Conservation (phyloP, 2,329 filamentous ascomycete species). For the Claviceps spartinae region DNA sequence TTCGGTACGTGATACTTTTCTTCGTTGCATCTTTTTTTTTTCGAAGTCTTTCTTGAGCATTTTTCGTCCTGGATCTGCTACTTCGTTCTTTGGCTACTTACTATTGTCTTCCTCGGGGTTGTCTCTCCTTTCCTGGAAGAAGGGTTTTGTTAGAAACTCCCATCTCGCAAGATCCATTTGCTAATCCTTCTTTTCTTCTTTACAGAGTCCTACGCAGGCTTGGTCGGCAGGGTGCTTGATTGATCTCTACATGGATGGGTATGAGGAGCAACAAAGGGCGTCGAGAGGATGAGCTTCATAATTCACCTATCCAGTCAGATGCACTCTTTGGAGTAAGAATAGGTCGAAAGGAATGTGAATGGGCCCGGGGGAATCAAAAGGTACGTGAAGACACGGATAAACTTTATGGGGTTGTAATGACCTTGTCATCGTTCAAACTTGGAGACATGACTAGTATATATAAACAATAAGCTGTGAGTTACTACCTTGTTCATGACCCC, state of each 20-base stretch:
- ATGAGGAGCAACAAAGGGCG: conserved; percentile 31
- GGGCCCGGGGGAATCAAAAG: no score
- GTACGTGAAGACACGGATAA: no score
- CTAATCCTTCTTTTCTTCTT: not conserved
- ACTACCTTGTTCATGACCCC: no score
- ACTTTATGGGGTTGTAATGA: no score
- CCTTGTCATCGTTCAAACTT: no score
- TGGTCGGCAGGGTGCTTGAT: conserved; percentile 94
- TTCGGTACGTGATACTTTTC: conserved; percentile 44
- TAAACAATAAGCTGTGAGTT: no score
- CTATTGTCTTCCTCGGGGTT: not conserved
- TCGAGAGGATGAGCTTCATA: not conserved
- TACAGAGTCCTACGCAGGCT: conserved; percentile 78
- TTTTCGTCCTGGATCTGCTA: not conserved
- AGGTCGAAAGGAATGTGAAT: no score
- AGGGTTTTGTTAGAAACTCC: not conserved
- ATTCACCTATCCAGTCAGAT: not conserved
- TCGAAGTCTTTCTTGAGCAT: no score
- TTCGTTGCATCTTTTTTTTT: not conserved
- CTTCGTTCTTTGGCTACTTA: not conserved
- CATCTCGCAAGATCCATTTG: not conserved
- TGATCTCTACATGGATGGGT: conserved; percentile 89
- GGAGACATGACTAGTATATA: no score
- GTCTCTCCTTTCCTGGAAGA: not conserved
- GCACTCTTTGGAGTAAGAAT: no score